Conservation (phyloP, 108 stramenopile genomes). For the Conticribra weissflogii region DNA sequence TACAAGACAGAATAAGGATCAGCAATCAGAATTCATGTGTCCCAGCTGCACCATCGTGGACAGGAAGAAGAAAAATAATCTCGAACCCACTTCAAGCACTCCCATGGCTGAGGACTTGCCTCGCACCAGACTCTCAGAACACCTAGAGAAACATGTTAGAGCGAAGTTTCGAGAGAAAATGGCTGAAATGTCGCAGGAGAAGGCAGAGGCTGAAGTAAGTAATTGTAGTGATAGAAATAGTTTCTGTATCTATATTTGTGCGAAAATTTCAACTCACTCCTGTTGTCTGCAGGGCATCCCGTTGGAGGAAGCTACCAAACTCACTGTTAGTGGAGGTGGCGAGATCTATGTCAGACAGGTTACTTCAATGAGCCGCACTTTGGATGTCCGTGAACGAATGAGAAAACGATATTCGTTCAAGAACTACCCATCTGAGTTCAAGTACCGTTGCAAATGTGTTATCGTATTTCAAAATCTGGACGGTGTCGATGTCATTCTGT, state of each 20-base stretch:
- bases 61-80: constrained; percentile 70
- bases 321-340: constrained; percentile 70
- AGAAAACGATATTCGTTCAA: constrained; percentile 86
- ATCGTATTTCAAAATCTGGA: constrained; percentile 94
- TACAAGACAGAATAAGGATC: constrained; percentile 93
- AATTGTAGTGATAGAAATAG: neutral
- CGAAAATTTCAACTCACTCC: neutral
- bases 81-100: constrained; percentile 76
- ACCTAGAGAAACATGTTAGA: constrained; percentile 81
- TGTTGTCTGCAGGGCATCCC: constrained; percentile 45
- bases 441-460: constrained; percentile 90
- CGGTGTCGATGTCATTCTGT: constrained; percentile 94
- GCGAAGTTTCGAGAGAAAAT: constrained; percentile 57
- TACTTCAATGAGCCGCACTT: constrained; percentile 86
- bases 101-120: constrained; percentile 92
- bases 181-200: constrained; percentile 67
- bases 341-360: constrained; percentile 89
- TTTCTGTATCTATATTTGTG: constrained; percentile 12
- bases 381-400: constrained; percentile 90
- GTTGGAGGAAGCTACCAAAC: constrained; percentile 74
- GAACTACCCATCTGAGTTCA: constrained; percentile 91
- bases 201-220: constrained; percentile 64
- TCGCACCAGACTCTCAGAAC: constrained; percentile 87
- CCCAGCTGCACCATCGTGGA: constrained; percentile 87
- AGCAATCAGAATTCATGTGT: constrained; percentile 87